Evolutionary conservation across 2,329 filamentous ascomycete species (phyloP).

Genomic region (Paecilomyces sp.): DNA sequence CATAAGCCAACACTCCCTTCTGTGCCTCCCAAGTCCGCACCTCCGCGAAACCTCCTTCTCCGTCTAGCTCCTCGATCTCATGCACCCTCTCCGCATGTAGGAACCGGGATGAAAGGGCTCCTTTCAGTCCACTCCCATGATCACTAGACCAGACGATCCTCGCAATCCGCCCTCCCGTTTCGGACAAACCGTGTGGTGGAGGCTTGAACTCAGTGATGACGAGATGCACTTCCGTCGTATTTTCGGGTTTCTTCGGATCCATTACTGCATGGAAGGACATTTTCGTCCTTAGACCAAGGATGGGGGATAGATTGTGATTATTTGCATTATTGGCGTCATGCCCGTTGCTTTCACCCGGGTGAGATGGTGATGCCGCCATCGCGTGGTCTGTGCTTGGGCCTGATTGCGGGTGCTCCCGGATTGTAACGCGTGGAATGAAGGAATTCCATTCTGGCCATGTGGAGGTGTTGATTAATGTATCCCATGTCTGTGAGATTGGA

Average conservation of each 20-base stretch:
- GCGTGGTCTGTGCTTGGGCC: no score
- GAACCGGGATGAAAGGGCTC: constrained; percentile 24
- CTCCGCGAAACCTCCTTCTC: constrained; percentile 6
- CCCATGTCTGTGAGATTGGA: constrained; percentile 26
- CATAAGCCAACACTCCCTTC: constrained; percentile 33
- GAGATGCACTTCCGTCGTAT: constrained; percentile 16
- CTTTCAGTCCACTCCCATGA: constrained; percentile 20
- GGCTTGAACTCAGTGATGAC: constrained; percentile 29
- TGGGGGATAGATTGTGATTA: constrained; percentile 10
- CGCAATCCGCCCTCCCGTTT: constrained; percentile 6
- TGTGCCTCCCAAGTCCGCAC: constrained; percentile 41
- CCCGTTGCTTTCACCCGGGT: no score
- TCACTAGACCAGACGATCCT: constrained; percentile 23
- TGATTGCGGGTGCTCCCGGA: constrained; percentile 32
- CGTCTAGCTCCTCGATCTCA: constrained; percentile 35
- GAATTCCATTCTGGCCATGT: constrained; percentile 43
- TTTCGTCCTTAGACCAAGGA: constrained; percentile 32
- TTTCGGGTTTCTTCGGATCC: constrained; percentile 17
- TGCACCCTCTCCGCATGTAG: constrained; percentile 41
- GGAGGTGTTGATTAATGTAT: constrained; percentile 36
- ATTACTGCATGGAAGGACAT: constrained; percentile 40
- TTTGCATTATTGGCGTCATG: constrained; percentile 6
- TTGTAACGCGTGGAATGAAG: constrained; percentile 39
- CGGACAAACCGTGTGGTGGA: constrained; percentile 6
- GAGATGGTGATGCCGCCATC: no score